Evolutionary conservation across 2,329 filamentous ascomycete genomes (phyloP).

Genomic region (Neonectria coccinea): DNA sequence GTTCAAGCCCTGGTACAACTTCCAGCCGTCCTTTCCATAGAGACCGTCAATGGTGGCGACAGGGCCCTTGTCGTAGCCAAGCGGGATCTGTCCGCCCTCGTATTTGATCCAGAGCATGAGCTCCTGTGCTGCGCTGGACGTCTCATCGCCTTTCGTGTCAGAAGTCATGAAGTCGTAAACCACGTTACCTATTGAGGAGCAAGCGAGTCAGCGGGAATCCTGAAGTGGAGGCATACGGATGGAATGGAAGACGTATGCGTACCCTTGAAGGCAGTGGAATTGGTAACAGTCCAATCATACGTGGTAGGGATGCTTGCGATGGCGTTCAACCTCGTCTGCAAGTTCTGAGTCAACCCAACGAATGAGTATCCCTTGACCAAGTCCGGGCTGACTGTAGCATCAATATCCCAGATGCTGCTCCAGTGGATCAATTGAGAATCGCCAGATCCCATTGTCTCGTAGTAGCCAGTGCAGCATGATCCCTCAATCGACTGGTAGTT

Average conservation of each 20-base stretch:
- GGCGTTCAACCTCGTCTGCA: slow-evolving; percentile 27
- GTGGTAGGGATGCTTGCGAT: slow-evolving; percentile 31
- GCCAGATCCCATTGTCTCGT: slow-evolving; percentile 23
- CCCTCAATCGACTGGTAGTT: slow-evolving; percentile 33
- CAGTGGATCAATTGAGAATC: slow-evolving; percentile 19
- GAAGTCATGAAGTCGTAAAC: slow-evolving; percentile 39
- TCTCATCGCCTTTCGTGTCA: slow-evolving; percentile 33
- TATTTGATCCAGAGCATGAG: slow-evolving; percentile 37
- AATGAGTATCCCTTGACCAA: slow-evolving; percentile 37
- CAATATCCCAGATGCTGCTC: slow-evolving; percentile 36
- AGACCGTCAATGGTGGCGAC: slow-evolving; percentile 33
- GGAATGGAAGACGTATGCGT: background rate
- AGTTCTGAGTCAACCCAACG: slow-evolving; percentile 30
- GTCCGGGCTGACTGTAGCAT: slow-evolving; percentile 8
- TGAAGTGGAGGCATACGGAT: background rate
- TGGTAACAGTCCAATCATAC: slow-evolving; percentile 22
- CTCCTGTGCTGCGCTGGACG: slow-evolving; percentile 26
- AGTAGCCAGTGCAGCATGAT: slow-evolving; percentile 32
- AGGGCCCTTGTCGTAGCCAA: slow-evolving; percentile 31
- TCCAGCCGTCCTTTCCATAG: slow-evolving; percentile 35
- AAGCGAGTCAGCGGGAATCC: background rate
- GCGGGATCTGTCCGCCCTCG: slow-evolving; percentile 31
- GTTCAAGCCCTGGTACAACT: slow-evolving; percentile 35
- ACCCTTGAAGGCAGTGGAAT: slow-evolving; percentile 36
- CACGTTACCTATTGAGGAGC: slow-evolving; percentile 21